Percentiles rank a stretch among this genome's conserved stretches.
These are phyloP conservation scores for Beauveria varroae DNA, from an alignment of 2,329 filamentous ascomycete species.

Conservation along the genomic window DNA sequence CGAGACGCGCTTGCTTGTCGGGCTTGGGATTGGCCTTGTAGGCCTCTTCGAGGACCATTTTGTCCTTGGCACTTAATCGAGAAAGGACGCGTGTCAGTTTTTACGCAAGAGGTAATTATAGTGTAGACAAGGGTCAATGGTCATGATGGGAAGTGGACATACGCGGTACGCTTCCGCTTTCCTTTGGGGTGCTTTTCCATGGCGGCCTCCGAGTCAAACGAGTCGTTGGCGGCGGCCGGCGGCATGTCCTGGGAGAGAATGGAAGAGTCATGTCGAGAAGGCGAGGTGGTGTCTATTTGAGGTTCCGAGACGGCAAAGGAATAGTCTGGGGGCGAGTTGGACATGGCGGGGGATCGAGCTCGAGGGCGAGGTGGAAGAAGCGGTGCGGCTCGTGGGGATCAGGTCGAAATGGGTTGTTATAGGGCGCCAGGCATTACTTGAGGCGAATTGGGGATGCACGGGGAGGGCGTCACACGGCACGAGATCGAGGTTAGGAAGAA, in stretches of 20 bases:
- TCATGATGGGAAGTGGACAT: conserved; percentile 24
- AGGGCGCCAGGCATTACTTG: conserved; percentile 8
- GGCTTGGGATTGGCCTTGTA: conserved; percentile 83
- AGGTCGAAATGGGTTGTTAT: conserved; percentile 4
- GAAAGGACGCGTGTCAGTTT: conserved; percentile 10
- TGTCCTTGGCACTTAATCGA: conserved; percentile 67
- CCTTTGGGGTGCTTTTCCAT: conserved; percentile 46
- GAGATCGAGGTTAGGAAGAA: neutral
- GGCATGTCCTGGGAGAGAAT: conserved; percentile 5
- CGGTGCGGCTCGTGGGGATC: conserved; percentile 9
- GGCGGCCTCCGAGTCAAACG: conserved; percentile 14
- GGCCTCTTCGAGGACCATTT: conserved; percentile 77
- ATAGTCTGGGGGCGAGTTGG: conserved; percentile 4
- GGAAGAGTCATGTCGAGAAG: conserved; percentile 7
- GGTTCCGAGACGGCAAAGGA: conserved; percentile 7
- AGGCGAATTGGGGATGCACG: neutral
- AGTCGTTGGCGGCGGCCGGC: neutral
- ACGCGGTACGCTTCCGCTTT: conserved; percentile 58
- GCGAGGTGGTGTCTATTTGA: conserved; percentile 1
- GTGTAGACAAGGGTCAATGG: no score
- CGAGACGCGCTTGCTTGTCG: conserved; percentile 78
- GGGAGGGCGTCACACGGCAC: neutral
- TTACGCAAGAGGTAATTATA: neutral
- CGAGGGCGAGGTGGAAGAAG: neutral
- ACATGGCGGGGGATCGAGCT: neutral